Conservation (phyloP, 2,329 filamentous ascomycete genomes). For the Penicillium freii region DNA sequence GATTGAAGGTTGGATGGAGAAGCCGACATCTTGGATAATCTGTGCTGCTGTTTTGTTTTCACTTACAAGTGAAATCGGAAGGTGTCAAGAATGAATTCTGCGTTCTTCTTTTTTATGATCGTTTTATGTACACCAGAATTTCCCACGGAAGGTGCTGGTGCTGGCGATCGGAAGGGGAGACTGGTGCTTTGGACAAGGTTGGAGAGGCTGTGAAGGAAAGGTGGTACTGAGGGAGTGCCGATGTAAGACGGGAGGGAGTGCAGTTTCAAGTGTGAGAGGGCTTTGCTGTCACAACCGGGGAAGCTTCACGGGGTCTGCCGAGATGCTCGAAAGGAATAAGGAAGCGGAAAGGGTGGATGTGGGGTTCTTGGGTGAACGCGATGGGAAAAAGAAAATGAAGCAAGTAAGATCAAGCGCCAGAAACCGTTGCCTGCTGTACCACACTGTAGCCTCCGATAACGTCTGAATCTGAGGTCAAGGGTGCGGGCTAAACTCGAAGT, state of each 20-base stretch:
- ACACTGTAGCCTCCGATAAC: constrained; percentile 13
- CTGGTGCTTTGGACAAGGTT: constrained; percentile 38
- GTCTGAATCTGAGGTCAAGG: constrained; percentile 10
- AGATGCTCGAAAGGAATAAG: constrained; percentile 11
- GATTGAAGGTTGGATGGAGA: constrained; percentile 53
- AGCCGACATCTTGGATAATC: constrained; percentile 65
- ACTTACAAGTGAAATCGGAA: constrained; percentile 50
- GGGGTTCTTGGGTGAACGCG: constrained; percentile 19
- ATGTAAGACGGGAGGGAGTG: constrained; percentile 24
- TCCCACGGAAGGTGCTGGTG: constrained; percentile 94
- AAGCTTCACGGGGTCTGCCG: constrained; percentile 19
- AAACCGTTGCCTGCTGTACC: constrained; percentile 13
- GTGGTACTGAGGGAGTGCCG: constrained; percentile 38
- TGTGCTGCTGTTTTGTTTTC: constrained; percentile 33
- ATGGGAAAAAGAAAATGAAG: constrained; percentile 20
- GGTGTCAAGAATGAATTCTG: constrained; percentile 45
- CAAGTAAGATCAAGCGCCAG: constrained; percentile 14
- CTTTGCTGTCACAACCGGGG: constrained; percentile 17
- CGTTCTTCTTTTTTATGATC: constrained; percentile 55
- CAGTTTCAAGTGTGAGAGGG: constrained; percentile 25
- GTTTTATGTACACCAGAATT: constrained; percentile 79
- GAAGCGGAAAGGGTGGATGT: constrained; percentile 13
- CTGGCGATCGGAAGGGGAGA: constrained; percentile 45
- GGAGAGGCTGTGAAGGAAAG: constrained; percentile 31
- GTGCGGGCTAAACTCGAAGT: constrained; percentile 1